Percentiles rank a stretch among this genome's conserved stretches.
Conservation (phyloP, 495 filamentous ascomycete genomes). For the Penicillium roqueforti region DNA sequence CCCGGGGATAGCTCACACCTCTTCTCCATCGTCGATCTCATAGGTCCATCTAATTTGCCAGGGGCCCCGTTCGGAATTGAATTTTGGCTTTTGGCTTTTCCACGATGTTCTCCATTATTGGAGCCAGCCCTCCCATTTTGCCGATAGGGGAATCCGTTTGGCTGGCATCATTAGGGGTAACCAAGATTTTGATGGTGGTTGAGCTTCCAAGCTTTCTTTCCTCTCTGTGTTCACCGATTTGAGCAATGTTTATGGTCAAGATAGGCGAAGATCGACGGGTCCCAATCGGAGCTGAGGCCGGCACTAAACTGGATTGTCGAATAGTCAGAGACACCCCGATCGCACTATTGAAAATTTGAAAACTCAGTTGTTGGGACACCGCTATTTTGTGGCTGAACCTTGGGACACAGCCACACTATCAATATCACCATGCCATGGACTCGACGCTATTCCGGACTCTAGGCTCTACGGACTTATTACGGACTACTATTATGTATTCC, state of each 20-base stretch:
- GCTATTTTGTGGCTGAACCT: too few species aligned
- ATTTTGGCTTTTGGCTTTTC: too few species aligned
- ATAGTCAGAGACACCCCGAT: background rate
- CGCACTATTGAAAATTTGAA: constrained; percentile 2
- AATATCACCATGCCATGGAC: too few species aligned
- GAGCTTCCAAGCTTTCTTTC: background rate
- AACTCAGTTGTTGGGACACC: too few species aligned
- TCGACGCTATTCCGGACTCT: too few species aligned
- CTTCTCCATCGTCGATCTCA: constrained; percentile 5
- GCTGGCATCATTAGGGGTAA: background rate
- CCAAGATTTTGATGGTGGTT: background rate
- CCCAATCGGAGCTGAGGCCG: background rate
- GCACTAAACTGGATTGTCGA: too few species aligned
- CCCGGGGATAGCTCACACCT: constrained; percentile 7
- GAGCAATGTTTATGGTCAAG: background rate
- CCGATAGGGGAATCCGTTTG: background rate
- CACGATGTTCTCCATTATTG: background rate
- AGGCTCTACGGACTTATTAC: too few species aligned
- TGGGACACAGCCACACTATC: background rate
- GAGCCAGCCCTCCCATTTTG: background rate
- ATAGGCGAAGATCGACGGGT: background rate
- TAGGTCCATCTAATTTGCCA: constrained; percentile 1
- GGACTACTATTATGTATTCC: too few species aligned
- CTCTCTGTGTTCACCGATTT: background rate
- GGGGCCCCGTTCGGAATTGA: background rate